Evolutionary conservation across 1,284 basidiomycete species (phyloP).

Genomic region (Filobasidium uniguttulatum): DNA sequence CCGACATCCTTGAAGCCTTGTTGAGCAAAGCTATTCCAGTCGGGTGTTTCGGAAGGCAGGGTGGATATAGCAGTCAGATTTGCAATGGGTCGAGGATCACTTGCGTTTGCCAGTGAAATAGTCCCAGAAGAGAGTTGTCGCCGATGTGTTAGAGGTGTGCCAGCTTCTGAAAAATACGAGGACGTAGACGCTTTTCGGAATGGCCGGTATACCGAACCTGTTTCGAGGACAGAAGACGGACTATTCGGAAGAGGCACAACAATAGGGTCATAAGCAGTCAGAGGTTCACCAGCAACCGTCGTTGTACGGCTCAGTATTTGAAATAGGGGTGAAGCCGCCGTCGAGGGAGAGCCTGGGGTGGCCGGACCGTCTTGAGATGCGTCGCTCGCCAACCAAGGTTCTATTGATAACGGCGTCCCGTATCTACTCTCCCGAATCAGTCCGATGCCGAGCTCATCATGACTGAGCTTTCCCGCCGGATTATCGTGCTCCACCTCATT

Average conservation of each 20-base stretch:
- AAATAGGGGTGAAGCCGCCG: neutral
- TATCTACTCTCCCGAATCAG: neutral
- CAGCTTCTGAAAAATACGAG: neutral
- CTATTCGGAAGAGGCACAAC: neutral
- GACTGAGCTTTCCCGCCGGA: neutral
- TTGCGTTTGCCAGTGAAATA: neutral
- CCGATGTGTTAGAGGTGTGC: neutral
- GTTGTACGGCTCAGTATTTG: neutral
- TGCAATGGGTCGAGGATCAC: neutral
- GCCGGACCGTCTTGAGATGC: neutral
- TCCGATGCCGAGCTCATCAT: neutral
- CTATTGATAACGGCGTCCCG: neutral
- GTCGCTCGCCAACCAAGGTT: neutral
- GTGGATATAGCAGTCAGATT: neutral
- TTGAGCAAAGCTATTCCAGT: neutral
- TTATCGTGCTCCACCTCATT: neutral
- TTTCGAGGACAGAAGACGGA: neutral
- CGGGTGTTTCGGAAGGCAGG: neutral
- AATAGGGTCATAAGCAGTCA: neutral
- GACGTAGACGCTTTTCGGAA: slow-evolving; percentile 1
- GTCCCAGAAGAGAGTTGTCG: neutral
- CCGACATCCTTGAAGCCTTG: neutral
- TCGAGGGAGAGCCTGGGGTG: neutral
- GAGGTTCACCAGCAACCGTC: neutral
- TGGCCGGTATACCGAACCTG: neutral